These are phyloP conservation scores for Eucalyptus virginea DNA, from an alignment of 345 rosid genomes.

Conservation along the genomic window DNA sequence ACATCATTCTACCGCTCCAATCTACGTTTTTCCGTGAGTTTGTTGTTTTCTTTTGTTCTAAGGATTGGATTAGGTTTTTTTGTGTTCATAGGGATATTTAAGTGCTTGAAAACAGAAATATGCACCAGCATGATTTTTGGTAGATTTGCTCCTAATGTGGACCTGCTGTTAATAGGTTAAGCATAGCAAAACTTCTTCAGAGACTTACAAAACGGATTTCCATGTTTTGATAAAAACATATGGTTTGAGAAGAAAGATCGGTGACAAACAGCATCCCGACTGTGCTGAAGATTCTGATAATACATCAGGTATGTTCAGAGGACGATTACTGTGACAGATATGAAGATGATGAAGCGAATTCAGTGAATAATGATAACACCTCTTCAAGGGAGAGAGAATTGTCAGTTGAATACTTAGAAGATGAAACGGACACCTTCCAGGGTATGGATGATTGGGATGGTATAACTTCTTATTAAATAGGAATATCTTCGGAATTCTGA, in stretches of 20 bases:
- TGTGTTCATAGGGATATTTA: neutral
- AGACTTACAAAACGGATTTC: slow-evolving; percentile 57
- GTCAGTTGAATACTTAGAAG: slow-evolving; percentile 67
- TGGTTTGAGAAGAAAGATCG: slow-evolving; percentile 17
- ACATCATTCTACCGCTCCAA: slow-evolving; percentile 81
- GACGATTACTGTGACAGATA: neutral
- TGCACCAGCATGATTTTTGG: neutral
- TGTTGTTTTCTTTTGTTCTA: neutral
- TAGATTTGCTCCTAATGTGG: neutral
- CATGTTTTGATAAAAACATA: slow-evolving; percentile 35
- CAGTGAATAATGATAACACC: slow-evolving; percentile 8
- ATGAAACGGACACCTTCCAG: slow-evolving; percentile 52
- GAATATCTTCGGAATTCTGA: neutral
- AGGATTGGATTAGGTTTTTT: neutral
- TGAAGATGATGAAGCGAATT: slow-evolving; percentile 24
- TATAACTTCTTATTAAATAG: slow-evolving; percentile 8
- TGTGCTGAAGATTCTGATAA: slow-evolving; percentile 10
- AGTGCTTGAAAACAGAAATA: neutral
- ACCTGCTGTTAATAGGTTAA: slow-evolving; percentile 35
- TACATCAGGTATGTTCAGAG: slow-evolving; percentile 6
- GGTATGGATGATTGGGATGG: slow-evolving; percentile 85
- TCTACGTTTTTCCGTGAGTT: slow-evolving; percentile 59
- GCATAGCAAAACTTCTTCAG: slow-evolving; percentile 61
- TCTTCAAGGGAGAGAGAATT: slow-evolving; percentile 22
- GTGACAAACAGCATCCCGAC: slow-evolving; percentile 7